phyloP scores from a whole-genome alignment of 1,284 basidiomycete genomes.

The Hemileccinum hortonii region DNA sequence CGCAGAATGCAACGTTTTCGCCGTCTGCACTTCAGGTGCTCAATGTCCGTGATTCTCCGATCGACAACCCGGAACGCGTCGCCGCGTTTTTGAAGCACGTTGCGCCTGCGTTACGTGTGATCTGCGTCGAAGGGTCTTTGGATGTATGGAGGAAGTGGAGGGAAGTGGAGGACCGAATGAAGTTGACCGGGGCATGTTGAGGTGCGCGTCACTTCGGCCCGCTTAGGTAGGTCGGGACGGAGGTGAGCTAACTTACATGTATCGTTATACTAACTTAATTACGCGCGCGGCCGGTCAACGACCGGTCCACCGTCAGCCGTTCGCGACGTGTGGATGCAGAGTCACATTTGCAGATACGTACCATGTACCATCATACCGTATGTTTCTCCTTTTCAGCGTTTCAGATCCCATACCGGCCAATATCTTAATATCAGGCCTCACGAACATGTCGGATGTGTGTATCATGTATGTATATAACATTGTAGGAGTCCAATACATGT shows the following conservation, averaged over 20 bases:
- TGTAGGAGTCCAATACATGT: too few species aligned
- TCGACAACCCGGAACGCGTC: constrained; percentile 24
- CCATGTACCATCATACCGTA: neutral
- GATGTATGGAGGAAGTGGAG: constrained; percentile 32
- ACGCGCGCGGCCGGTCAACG: neutral
- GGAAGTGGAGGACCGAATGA: constrained; percentile 30
- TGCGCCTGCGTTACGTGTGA: constrained; percentile 25
- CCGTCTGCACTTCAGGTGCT: constrained; percentile 20
- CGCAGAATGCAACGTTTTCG: neutral
- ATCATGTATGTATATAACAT: too few species aligned
- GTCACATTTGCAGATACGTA: neutral
- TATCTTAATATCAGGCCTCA: too few species aligned
- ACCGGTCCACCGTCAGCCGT: neutral
- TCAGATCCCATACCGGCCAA: too few species aligned
- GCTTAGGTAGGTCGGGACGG: neutral
- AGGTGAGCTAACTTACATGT: neutral
- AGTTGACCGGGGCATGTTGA: constrained; percentile 6
- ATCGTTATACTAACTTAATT: neutral
- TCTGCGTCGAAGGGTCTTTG: constrained; percentile 27
- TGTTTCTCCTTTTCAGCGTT: too few species aligned
- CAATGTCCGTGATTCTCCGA: constrained; percentile 31
- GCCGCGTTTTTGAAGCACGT: constrained; percentile 27
- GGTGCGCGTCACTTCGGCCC: too few species aligned
- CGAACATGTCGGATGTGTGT: too few species aligned
- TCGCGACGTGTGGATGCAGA: neutral